Conservation (phyloP, 176 grass and related monocot genomes). For the Themeda triandra region DNA sequence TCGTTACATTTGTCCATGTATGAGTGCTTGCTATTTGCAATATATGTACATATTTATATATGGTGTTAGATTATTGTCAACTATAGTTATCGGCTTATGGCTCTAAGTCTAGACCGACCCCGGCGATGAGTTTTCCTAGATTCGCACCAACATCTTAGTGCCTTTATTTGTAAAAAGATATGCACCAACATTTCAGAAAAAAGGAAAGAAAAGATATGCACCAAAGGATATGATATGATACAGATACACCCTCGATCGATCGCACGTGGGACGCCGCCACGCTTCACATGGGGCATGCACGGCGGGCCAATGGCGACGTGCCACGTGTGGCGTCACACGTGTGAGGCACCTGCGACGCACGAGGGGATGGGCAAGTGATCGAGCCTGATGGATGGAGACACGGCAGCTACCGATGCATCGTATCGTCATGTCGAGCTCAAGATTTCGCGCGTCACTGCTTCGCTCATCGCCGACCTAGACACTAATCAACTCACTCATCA, state of each 20-base stretch:
- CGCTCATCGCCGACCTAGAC: not conserved
- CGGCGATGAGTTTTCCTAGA: no score
- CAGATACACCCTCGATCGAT: not conserved
- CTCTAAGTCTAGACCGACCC: no score
- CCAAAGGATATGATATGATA: not conserved
- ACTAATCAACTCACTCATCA: no score
- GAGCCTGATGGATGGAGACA: not conserved
- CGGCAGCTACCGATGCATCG: not conserved
- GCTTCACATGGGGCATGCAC: slow-evolving; percentile 21
- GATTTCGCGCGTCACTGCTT: not conserved
- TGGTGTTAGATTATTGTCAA: no score
- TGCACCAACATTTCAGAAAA: not conserved
- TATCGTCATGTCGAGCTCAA: not conserved
- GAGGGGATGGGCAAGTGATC: not conserved
- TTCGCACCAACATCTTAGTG: no score
- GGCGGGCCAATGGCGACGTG: not conserved
- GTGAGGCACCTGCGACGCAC: slow-evolving; percentile 7
- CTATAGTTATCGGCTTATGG: no score
- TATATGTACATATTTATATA: no score
- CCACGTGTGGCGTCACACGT: slow-evolving; percentile 1
- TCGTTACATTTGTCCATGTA: no score
- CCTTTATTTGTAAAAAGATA: no score
- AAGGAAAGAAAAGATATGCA: no score
- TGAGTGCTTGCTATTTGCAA: no score
- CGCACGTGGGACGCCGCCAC: slow-evolving; percentile 11